Evolutionary conservation across 2,329 filamentous ascomycete species (phyloP), one percentile per base, ranked within the genome.

Genomic region (Ophiocordyceps unilateralis): DNA sequence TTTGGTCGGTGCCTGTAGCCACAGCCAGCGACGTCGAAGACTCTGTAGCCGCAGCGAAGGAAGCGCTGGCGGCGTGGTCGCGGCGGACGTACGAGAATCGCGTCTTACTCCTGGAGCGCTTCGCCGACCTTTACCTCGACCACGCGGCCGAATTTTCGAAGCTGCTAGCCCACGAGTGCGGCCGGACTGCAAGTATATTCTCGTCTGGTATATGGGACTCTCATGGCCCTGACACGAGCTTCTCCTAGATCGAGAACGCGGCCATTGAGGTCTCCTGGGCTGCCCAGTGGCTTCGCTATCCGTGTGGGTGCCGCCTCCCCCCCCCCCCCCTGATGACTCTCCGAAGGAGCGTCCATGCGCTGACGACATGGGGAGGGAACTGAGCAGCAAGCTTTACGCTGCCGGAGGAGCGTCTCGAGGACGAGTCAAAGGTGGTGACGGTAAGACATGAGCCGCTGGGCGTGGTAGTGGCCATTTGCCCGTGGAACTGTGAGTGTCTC

Each of bases 401-500:
- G 38, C 21, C 41, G 7, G 32, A 37, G 21, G 32, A 42, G n/a
- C 30, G 41, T 24, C 12, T 37, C 17, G 41, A 42, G 23, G 32
- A 32, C n/a, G 41, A 42, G 22, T 37, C 41, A 10, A 42, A 28
- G 23, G 41, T 38, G 9, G 34, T 30, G 4, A 28, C 12, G 6
- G 30, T 38, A 1, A 42, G 8, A 5, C 41, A 26, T 12, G 41
- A 42, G 41, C 64, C 64, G 1, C 48, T 67, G 21, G 64, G 64
- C 0, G 62, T 66, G 6, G 43, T 45, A 19, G 43, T 23, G 2
- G 69, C 59, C 19, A 71, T 73, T 40, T 58, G 68, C 2, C 68
- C 69, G 2, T 73, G 69, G 68, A 73, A 73, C 49, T 70, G 68
- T 51, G 70, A 72, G 12, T 7, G 9, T 34, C 4, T 7, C 8